Evolutionary conservation across 1,139 yeast species (phyloP), one percentile per base, ranked within the genome.

Genomic region (Protomyces inundatus): DNA sequence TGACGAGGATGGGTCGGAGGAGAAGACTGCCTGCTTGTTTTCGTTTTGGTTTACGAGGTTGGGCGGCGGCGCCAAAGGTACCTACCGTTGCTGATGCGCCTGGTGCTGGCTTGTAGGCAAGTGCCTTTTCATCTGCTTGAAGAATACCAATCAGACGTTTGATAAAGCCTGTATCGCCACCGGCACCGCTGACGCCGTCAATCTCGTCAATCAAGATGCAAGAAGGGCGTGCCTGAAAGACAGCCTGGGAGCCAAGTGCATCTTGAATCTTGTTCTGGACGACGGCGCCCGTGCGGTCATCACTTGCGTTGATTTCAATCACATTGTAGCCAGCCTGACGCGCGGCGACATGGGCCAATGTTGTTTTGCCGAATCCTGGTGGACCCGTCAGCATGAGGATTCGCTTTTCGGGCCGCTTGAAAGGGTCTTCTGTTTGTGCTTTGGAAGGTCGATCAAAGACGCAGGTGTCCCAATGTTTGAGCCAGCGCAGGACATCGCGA

Each of bases 331-430:
- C 96, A 55, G 88, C 82, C 68, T 89, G 96, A 59, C 80, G 81
- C 3, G 96, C 96, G 46, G 90, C 81, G 1, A 90, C 82, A 73
- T 91, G 97, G 0, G 95, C 90, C 2, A 90, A 86, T 0, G 95
- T 84, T 0, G 98, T 93, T 73, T 93, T 93, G 5, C 98, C 98
- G n/a, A 88, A 81, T 0, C 98, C 98, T 0, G 97, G 91, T 0
- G 97, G 95, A 0, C 98, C 98, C 72, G 87, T 90, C 2, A 93
- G 81, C 57, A 93, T 76, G 48, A 93, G 73, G 0, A 93, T 80
- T 69, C 84, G 87, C 64, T 80, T 80, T n/a, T 75, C 77, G 0
- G 98, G 98, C 58, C 98, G 79, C 5, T 86, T 84, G 54, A 81
- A 77, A 0, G 82, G 80, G 72, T 90, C 96, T 30, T n/a, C 12